Evolutionary conservation across 352 stramenopile species (phyloP).

Genomic region (Phytophthora rubi): DNA sequence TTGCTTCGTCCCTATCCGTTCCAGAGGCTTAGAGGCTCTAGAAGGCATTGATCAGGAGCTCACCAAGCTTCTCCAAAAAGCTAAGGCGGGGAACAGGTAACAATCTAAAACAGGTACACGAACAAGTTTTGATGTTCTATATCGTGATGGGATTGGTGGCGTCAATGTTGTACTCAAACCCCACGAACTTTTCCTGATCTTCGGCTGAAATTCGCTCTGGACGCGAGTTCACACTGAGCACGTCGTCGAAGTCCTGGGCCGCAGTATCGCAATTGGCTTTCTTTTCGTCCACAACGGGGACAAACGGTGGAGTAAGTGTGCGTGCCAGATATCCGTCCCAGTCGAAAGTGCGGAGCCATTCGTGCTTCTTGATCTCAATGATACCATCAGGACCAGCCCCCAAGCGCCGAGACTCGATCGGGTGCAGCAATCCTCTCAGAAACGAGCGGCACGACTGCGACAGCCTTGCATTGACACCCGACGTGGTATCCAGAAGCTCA

Average conservation of each 20-base stretch:
- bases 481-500: constrained; percentile 46
- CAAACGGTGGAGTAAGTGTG: constrained; percentile 49
- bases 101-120: not conserved
- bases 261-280: constrained; percentile 74
- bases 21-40: constrained; percentile 63
- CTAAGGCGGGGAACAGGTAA: not conserved
- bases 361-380: constrained; percentile 56
- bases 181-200: constrained; percentile 57
- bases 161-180: constrained; percentile 71
- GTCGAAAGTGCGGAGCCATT: constrained; percentile 64
- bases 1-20: constrained; percentile 53
- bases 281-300: constrained; percentile 58
- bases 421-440: constrained; percentile 58
- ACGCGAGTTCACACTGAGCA: constrained; percentile 51
- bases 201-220: constrained; percentile 43
- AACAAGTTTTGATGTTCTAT: constrained; percentile 11
- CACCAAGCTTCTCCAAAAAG: constrained; percentile 9
- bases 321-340: constrained; percentile 53
- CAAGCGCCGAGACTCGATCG: constrained; percentile 49
- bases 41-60: constrained; percentile 59
- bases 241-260: constrained; percentile 68
- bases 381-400: constrained; percentile 34
- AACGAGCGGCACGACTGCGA: constrained; percentile 47
- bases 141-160: constrained; percentile 28
- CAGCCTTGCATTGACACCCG: constrained; percentile 24